Evolutionary conservation across 2,329 filamentous ascomycete species (phyloP).

Genomic region (Colletotrichum abscissum): DNA sequence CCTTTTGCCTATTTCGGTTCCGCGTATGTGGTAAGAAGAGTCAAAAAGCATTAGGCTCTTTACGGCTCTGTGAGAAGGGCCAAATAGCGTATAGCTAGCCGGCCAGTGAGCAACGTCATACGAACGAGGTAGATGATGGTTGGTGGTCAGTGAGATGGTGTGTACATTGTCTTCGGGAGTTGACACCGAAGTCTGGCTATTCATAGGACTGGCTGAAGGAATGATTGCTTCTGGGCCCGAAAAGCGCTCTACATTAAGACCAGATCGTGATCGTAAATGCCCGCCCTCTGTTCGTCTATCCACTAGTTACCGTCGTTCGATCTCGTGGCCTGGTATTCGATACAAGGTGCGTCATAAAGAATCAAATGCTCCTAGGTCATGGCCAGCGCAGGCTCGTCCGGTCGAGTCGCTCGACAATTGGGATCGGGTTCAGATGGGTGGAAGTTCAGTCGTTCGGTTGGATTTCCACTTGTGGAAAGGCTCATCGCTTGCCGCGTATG

Average conservation of each 20-base stretch:
- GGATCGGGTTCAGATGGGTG: constrained; percentile 26
- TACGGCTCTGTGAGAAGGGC: too few relatives aligned
- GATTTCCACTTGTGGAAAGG: constrained; percentile 10
- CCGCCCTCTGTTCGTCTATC: not conserved
- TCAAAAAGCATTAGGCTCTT: too few relatives aligned
- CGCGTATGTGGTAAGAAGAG: too few relatives aligned
- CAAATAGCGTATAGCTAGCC: too few relatives aligned
- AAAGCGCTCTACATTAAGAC: not conserved
- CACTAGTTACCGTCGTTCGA: not conserved
- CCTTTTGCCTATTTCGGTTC: too few relatives aligned
- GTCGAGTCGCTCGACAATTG: not conserved
- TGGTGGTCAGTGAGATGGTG: too few relatives aligned
- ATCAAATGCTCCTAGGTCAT: too few relatives aligned
- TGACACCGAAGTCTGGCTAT: not conserved
- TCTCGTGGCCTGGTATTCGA: not conserved
- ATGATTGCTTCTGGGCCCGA: not conserved
- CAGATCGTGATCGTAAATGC: not conserved
- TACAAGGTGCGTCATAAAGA: not conserved
- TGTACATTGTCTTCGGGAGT: too few relatives aligned
- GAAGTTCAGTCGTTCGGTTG: constrained; percentile 20
- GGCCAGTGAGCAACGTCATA: too few relatives aligned
- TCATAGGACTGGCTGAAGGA: not conserved
- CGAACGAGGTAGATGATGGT: too few relatives aligned
- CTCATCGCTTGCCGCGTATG: not conserved
- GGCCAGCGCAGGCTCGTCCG: constrained; percentile 10